Conservation (phyloP, 2,329 filamentous ascomycete species). For the Pezicula radicicola region DNA sequence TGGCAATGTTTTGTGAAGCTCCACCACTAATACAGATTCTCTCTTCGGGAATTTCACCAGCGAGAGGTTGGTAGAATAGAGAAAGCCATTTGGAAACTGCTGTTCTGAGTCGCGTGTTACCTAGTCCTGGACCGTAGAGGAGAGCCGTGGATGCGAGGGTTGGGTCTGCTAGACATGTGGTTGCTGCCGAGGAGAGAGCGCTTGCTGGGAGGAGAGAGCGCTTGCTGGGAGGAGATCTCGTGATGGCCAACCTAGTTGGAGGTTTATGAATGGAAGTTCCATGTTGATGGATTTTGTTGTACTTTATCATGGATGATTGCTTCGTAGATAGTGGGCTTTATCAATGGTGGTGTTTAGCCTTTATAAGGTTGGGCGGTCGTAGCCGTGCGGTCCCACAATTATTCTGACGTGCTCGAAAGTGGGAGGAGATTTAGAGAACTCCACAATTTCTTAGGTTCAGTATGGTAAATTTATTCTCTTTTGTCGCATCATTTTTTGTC, state of each 20-base stretch:
- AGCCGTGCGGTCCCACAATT: too few species aligned
- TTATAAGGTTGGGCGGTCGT: too few species aligned
- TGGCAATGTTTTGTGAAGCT: conserved; percentile 63
- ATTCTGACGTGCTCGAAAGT: too few species aligned
- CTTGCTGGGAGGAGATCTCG: conserved; percentile 46
- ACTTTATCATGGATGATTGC: too few species aligned
- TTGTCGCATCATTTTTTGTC: too few species aligned
- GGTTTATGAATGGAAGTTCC: conserved; percentile 18
- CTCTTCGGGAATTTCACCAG: conserved; percentile 38
- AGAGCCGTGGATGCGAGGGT: conserved; percentile 47
- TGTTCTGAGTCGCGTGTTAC: conserved; percentile 49
- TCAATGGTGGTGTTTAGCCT: too few species aligned
- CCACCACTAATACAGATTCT: conserved; percentile 64
- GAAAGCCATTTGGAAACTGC: conserved; percentile 59
- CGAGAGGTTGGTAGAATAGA: conserved; percentile 44
- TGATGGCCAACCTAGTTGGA: conserved; percentile 28
- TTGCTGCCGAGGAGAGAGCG: conserved; percentile 40
- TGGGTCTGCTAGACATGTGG: conserved; percentile 45
- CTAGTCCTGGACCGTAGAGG: conserved; percentile 61
- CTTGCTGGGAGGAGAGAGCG: conserved; percentile 45
- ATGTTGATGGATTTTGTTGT: not conserved
- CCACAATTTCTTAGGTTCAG: too few species aligned
- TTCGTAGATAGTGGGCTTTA: too few species aligned
- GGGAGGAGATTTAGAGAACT: too few species aligned
- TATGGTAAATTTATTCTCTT: too few species aligned